Percentiles rank a stretch among this genome's conserved stretches.
phyloP scores from a whole-genome alignment of 2,329 filamentous ascomycete genomes.

The Cordyceps pruinosa region DNA sequence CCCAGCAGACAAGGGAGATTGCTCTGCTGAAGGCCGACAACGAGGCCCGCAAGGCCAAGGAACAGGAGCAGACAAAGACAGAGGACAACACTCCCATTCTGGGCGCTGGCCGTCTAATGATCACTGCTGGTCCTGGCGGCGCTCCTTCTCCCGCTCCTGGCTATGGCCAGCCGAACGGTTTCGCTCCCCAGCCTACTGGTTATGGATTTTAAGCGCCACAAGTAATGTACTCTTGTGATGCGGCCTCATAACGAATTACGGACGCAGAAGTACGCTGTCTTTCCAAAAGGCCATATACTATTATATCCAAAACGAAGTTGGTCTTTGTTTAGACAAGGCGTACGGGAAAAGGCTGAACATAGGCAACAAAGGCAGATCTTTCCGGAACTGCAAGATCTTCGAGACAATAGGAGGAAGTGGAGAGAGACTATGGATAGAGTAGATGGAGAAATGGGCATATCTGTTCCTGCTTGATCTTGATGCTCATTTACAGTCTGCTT shows the following conservation, averaged over 20 bases:
- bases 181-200: slow-evolving; percentile 81
- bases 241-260: background rate
- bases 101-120: slow-evolving; percentile 82
- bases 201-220: slow-evolving; percentile 48
- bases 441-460: slow-evolving; percentile 1
- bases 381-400: too few species aligned
- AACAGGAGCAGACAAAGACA: slow-evolving; percentile 67
- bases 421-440: background rate
- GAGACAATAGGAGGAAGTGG: background rate
- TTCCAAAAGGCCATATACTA: background rate
- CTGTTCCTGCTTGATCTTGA: slow-evolving; percentile 1
- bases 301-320: background rate
- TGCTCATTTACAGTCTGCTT: background rate
- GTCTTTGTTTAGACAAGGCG: background rate
- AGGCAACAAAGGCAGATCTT: slow-evolving; percentile 5
- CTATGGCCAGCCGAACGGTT: slow-evolving; percentile 75
- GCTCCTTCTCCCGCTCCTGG: slow-evolving; percentile 53
- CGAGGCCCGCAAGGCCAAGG: slow-evolving; percentile 79
- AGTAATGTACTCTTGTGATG: slow-evolving; percentile 4
- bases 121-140: slow-evolving; percentile 76
- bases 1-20: slow-evolving; percentile 83
- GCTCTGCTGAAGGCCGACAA: slow-evolving; percentile 87
- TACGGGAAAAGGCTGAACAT: background rate
- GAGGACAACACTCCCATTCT: slow-evolving; percentile 93
- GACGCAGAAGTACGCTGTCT: background rate